These are phyloP conservation scores for Ilex aquifolium DNA, from an alignment of 257 asterid species.

Conservation along the genomic window DNA sequence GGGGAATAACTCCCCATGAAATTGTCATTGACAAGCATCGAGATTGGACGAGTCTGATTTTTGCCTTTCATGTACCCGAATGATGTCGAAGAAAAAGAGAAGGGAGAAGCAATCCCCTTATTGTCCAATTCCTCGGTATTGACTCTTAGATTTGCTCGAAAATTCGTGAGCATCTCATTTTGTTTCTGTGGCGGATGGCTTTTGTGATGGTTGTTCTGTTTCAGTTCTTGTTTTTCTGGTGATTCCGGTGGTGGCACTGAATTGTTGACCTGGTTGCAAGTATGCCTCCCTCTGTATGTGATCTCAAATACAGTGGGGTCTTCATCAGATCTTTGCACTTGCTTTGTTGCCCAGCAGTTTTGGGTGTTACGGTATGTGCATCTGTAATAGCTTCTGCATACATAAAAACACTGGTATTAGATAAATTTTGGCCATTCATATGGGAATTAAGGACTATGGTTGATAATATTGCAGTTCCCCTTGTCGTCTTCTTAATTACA, in stretches of 20 bases:
- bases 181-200: constrained; percentile 26
- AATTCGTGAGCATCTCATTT: constrained; percentile 34
- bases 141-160: constrained; percentile 55
- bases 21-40: constrained; percentile 39
- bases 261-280: constrained; percentile 35
- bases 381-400: constrained; percentile 86
- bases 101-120: constrained; percentile 30
- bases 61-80: constrained; percentile 29
- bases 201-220: constrained; percentile 13
- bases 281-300: constrained; percentile 73
- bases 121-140: constrained; percentile 35
- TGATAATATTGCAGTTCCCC: neutral
- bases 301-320: constrained; percentile 69
- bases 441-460: neutral
- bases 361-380: constrained; percentile 58
- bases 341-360: constrained; percentile 89
- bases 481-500: too few relatives aligned
- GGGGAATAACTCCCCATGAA: constrained; percentile 39
- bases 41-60: constrained; percentile 26
- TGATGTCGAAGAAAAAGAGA: constrained; percentile 57
- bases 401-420: constrained; percentile 8
- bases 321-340: constrained; percentile 88
- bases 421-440: neutral
- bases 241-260: constrained; percentile 35
- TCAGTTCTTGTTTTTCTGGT: constrained; percentile 36